Percentiles rank a stretch among this genome's conserved stretches.
These are phyloP conservation scores for Hamamelis virginiana DNA, from an alignment of 164 flowering plant genomes.

Conservation along the genomic window DNA sequence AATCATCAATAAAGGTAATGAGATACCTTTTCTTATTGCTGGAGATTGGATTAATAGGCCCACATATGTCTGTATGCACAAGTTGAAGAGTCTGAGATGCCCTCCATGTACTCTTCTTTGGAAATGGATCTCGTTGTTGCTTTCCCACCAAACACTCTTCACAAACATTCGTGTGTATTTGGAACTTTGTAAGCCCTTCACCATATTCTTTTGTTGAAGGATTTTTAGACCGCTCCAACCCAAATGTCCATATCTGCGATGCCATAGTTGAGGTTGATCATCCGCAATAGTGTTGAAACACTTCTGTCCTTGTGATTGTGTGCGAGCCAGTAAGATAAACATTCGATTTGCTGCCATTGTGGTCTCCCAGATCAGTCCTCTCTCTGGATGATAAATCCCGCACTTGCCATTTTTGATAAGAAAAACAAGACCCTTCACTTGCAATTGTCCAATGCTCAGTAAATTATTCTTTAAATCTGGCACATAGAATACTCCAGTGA, in stretches of 20 bases:
- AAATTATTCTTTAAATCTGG: constrained; percentile 20
- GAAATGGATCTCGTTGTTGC: constrained; percentile 20
- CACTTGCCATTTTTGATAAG: constrained; percentile 1
- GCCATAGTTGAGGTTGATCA: constrained; percentile 4
- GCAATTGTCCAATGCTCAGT: constrained; percentile 24
- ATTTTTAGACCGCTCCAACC: constrained; percentile 5
- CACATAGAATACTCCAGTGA: constrained; percentile 15
- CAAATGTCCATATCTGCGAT: constrained; percentile 5
- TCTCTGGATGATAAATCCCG: constrained; percentile 8
- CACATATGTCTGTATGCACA: constrained; percentile 19
- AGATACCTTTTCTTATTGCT: constrained; percentile 20
- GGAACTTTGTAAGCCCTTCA: constrained; percentile 10
- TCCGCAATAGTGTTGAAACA: not conserved
- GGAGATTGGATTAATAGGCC: constrained; percentile 11
- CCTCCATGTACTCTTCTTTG: constrained; percentile 13
- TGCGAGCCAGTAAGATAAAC: not conserved
- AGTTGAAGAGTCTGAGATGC: constrained; percentile 4
- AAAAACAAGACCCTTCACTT: constrained; percentile 9
- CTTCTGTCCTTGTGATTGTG: not conserved
- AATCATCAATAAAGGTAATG: constrained; percentile 18
- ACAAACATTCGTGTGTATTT: not conserved
- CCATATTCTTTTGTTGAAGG: constrained; percentile 11
- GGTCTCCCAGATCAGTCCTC: constrained; percentile 2
- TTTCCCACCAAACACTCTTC: constrained; percentile 17
- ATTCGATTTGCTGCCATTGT: constrained; percentile 15